Percentiles rank a stretch among this genome's conserved stretches.
These are phyloP conservation scores for Cercospora beticola DNA, from an alignment of 2,329 filamentous ascomycete genomes.

Conservation along the genomic window DNA sequence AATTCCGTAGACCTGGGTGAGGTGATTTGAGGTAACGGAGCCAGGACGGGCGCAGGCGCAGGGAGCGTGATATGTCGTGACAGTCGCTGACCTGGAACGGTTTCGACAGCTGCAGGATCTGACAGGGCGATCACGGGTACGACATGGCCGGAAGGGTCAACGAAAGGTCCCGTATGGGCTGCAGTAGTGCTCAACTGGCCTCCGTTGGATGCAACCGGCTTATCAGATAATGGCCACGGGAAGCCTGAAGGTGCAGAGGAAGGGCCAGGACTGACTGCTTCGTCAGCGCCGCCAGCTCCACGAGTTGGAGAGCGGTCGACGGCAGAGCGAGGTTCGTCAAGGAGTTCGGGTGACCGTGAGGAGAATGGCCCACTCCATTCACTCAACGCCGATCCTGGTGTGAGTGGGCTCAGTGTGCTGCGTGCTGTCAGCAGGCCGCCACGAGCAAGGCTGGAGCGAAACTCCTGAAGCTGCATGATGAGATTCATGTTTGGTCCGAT, in stretches of 20 bases:
- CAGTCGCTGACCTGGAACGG: not conserved
- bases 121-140: conserved; percentile 37
- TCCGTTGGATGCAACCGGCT: conserved; percentile 33
- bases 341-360: conserved; percentile 17
- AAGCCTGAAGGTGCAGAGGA: conserved; percentile 66
- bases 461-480: conserved; percentile 85
- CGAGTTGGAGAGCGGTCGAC: conserved; percentile 15
- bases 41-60: not conserved
- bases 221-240: conserved; percentile 57
- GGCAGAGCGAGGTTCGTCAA: conserved; percentile 28
- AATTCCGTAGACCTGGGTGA: conserved; percentile 45
- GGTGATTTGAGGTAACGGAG: not conserved
- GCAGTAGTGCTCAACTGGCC: conserved; percentile 26
- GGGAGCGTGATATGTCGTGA: not conserved
- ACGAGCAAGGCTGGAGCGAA: conserved; percentile 52
- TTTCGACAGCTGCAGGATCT: conserved; percentile 26
- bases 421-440: conserved; percentile 38
- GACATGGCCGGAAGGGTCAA: conserved; percentile 39
- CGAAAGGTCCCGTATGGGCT: conserved; percentile 56
- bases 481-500: conserved; percentile 90
- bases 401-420: conserved; percentile 37
- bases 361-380: conserved; percentile 38
- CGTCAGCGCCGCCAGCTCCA: conserved; percentile 29
- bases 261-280: conserved; percentile 54
- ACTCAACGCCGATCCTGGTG: conserved; percentile 36